Evolutionary conservation across 129 eudicot genomes (phyloP), one percentile per base, ranked within the genome.

Genomic region (Calendula officinalis): DNA sequence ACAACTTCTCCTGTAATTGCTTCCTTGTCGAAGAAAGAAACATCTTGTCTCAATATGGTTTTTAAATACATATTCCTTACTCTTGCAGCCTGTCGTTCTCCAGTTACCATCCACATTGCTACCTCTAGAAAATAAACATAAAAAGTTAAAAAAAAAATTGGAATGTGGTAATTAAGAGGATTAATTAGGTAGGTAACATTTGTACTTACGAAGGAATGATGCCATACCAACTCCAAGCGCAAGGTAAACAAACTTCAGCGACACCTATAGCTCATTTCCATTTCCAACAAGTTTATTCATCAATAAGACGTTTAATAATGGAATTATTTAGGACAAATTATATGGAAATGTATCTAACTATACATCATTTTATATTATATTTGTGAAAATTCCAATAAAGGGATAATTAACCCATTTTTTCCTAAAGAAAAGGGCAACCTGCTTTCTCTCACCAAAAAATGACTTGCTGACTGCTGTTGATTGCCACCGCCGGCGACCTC

Each of bases 91-190:
- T 88, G 91, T 74, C 96, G 77, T 49, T 88, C 96, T 16, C 96
- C 96, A 0, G 91, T 84, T 74, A 84, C 75, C 88, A 88, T 84
- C 96, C 96, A 88, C 50, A 83, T 71, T 67, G 88, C 70, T 56
- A 88, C 91, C 91, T 88, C 96, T 54, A 56, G 58, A 48, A 89
- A 90, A 90, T 89, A 94, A 85, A 60, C n/a, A n/a, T 57, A 73
- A 61, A 55, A 30, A 83, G 8, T 1, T 5, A 3, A 40, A 7
- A 40, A 40, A 10, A 40, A 40, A 40, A 40, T 40, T 40, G 44
- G 44, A 40, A 40, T 40, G 4, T 40, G 3, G 8, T 40, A 40
- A 5, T 1, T 40, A 40, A 40, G 44, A 45, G 50, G 50, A 45
- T 45, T n/a, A n/a, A n/a, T 45, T 4, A 5, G 49, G 16, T 12